Base-by-base conservation (phyloP, 78 protist species). In the Dictyostelium intermedium region DNA sequence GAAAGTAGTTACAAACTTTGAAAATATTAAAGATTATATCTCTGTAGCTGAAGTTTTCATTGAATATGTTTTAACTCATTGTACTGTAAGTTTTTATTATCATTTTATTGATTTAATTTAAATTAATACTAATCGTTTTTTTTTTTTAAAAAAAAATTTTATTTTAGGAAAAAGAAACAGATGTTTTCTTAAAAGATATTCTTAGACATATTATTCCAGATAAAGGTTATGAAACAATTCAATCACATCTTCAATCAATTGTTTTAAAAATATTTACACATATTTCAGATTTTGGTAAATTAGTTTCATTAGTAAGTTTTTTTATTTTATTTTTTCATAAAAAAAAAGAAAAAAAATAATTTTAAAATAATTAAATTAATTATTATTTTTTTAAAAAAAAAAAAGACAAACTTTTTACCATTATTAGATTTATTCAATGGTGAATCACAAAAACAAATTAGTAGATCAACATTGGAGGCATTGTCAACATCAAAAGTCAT, bases 21-120 rank as follows among this genome's bases (percentile, higher is more conserved):
- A 81, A 63, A 84, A 96, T 25, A 91, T 96, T 11, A 85, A 74
- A 30, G 96, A 89, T 47, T 97, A 91, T 69, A 82, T 97, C 27
- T 23, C 66, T 7, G 92, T 96, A 18, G 97, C 98, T 27, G 97
- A 96, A 41, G 97, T 95, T 20, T 97, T 85, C 45, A 97, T 97
- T 43, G 98, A 96, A 84, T 95, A 92, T 53, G 93, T 96, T 34
- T 84, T 92, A 85, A 97, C 95, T 87, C 95, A 97, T 87, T 96
- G 96, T 69, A 8, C 91, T n/a, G 89, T 96, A 45, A n/a, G 91
- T 95, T 82, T 23, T 45, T 25, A n/a, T n/a, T n/a, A n/a, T n/a
- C n/a, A n/a, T n/a, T n/a, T n/a, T n/a, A n/a, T n/a, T n/a, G n/a
- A n/a, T n/a, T n/a, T n/a, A n/a, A n/a, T n/a, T n/a, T n/a, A n/a